phyloP scores from a whole-genome alignment of 2,329 filamentous ascomycete genomes.

The Chaetomium sp. region DNA sequence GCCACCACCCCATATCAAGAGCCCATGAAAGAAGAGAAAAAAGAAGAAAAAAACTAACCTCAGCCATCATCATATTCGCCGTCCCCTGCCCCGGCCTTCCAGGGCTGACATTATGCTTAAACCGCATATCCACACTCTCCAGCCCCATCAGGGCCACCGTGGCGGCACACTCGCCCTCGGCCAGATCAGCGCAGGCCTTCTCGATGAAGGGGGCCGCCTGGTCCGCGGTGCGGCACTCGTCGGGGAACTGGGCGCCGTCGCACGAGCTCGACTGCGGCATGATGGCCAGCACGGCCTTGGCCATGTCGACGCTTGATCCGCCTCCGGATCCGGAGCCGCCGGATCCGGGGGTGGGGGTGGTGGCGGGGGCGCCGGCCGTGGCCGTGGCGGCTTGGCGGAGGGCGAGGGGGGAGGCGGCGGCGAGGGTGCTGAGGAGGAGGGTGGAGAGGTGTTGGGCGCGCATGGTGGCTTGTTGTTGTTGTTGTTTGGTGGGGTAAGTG shows the following conservation, averaged over 20 bases:
- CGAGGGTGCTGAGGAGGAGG: slow-evolving; percentile 36
- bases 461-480: slow-evolving; percentile 13
- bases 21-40: background rate
- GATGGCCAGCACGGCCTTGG: slow-evolving; percentile 52
- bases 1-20: too few relatives aligned
- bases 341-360: background rate
- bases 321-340: background rate
- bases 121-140: slow-evolving; percentile 71
- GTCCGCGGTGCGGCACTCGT: slow-evolving; percentile 67
- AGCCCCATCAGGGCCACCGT: slow-evolving; percentile 70
- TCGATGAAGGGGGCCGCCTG: slow-evolving; percentile 61
- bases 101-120: slow-evolving; percentile 62
- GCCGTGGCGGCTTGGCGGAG: slow-evolving; percentile 30
- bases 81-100: slow-evolving; percentile 71
- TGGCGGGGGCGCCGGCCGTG: background rate
- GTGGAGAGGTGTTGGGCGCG: slow-evolving; percentile 27
- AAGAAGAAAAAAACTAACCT: slow-evolving; percentile 7
- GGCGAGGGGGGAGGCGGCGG: slow-evolving; percentile 36
- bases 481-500: background rate
- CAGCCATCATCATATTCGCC: slow-evolving; percentile 52
- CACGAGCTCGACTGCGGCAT: slow-evolving; percentile 61
- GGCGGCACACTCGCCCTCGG: slow-evolving; percentile 67
- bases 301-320: slow-evolving; percentile 11
- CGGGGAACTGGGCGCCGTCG: slow-evolving; percentile 46
- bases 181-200: slow-evolving; percentile 59